These are phyloP conservation scores for Cladochytrium replicatum DNA, from an alignment of 192 early-diverging fungal species.

Conservation along the genomic window DNA sequence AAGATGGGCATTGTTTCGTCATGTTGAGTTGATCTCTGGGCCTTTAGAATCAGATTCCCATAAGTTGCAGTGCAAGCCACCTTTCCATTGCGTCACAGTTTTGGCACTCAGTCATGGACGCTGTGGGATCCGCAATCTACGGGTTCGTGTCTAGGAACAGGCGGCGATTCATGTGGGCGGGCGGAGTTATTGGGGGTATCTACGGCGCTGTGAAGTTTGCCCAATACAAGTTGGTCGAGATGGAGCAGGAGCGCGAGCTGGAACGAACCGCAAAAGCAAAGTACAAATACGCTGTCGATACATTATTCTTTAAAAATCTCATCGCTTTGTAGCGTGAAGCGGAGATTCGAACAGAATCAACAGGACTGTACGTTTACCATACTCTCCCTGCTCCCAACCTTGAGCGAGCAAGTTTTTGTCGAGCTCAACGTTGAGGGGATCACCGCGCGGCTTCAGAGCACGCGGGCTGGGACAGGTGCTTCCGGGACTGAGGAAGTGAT, in stretches of 20 bases:
- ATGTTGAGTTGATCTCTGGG: no score
- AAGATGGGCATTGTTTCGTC: no score
- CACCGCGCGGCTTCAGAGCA: constrained; percentile 49
- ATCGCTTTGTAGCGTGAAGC: constrained; percentile 50
- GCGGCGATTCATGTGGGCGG: not conserved
- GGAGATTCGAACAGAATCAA: constrained; percentile 91
- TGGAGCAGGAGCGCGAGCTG: constrained; percentile 51
- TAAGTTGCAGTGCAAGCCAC: no score
- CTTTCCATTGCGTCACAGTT: no score
- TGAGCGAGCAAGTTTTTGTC: constrained; percentile 67
- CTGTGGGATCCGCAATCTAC: no score
- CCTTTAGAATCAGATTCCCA: no score
- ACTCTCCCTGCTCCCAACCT: constrained; percentile 67
- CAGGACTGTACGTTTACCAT: constrained; percentile 83
- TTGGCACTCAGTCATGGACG: no score
- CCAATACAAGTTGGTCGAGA: constrained; percentile 58
- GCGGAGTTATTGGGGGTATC: constrained; percentile 48
- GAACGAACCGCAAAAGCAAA: constrained; percentile 68
- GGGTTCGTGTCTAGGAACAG: not conserved
- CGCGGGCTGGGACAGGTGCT: not conserved
- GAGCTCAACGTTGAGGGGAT: constrained; percentile 71
- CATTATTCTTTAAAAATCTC: constrained; percentile 3
- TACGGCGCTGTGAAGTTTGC: constrained; percentile 69
- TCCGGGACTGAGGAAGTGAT: not conserved
- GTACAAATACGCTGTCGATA: constrained; percentile 36